Evolutionary conservation across 2,329 filamentous ascomycete genomes (phyloP), one percentile per base, ranked within the genome.

Genomic region (Sporothrix variecibatus): DNA sequence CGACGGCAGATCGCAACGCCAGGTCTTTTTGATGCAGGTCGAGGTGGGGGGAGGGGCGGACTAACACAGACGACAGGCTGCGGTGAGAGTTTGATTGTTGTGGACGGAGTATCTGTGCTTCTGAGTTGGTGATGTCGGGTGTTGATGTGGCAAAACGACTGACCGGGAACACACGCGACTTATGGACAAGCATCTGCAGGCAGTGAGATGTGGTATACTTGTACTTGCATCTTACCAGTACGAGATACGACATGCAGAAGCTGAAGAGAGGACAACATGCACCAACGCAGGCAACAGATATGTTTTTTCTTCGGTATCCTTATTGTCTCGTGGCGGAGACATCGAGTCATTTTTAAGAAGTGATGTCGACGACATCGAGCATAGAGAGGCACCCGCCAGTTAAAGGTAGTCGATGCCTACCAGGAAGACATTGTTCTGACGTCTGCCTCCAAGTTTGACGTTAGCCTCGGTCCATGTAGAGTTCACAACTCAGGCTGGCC

Each of bases 171-270:
- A 46, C 62, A 28, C 58, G 31, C 58, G 31, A 62, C 31, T 31
- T 20, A 11, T 2, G 31, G 3, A 26, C 23, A 28, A 26, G 38
- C 38, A 15, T 26, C 62, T 28, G 38, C 38, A 67, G 40, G 62
- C 11, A 26, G 62, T 67, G 38, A 65, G 62, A 46, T 28, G 60
- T 4, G 12, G 11, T 28, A 12, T 28, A 12, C 12, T 38, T 62
- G 28, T 38, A 9, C 28, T n/a, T 46, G 62, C 12, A 67, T 67
- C 23, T 43, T 23, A 65, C 38, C n/a, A 9, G n/a, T 46, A 28
- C 62, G 62, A 67, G 38, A 46, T 67, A 46, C 62, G 62, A 67
- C n/a, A n/a, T 67, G 38, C 62, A 26, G 62, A 28, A 9, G 8
- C 17, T 26, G 23, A 28, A 26, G 23, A 38, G 58, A 62, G 58